Evolutionary conservation across 768 basidiomycete species (phyloP).

Genomic region (Pleurotus pulmonarius): DNA sequence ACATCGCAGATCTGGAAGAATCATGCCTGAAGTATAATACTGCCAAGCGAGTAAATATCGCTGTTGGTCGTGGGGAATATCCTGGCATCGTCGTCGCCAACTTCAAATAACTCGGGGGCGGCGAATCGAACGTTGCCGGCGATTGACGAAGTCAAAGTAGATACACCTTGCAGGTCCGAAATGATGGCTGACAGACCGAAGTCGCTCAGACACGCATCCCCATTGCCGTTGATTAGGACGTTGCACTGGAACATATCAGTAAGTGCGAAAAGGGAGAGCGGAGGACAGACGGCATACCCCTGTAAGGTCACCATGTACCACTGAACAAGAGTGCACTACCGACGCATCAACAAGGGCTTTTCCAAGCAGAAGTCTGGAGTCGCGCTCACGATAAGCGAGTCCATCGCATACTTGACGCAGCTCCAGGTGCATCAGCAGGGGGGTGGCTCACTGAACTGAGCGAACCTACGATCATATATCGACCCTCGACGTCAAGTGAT

Average conservation of each 20-base stretch:
- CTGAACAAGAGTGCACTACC: slow-evolving; percentile 13
- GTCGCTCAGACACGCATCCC: slow-evolving; percentile 28
- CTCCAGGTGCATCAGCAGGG: neutral
- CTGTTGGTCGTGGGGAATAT: slow-evolving; percentile 12
- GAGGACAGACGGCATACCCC: slow-evolving; percentile 17
- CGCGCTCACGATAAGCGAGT: slow-evolving; percentile 7
- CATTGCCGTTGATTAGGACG: slow-evolving; percentile 28
- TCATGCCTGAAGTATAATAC: slow-evolving; percentile 21
- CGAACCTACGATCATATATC: too few relatives aligned
- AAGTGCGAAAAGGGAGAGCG: neutral
- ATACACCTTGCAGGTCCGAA: slow-evolving; percentile 13
- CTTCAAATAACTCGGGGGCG: slow-evolving; percentile 27
- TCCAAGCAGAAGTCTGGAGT: neutral
- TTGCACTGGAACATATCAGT: slow-evolving; percentile 21
- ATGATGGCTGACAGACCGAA: slow-evolving; percentile 30
- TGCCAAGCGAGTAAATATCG: slow-evolving; percentile 35
- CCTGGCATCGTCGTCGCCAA: slow-evolving; percentile 12
- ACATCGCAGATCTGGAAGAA: neutral
- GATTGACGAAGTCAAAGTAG: slow-evolving; percentile 2
- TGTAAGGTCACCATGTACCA: slow-evolving; percentile 32
- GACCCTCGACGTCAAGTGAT: neutral
- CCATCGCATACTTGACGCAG: slow-evolving; percentile 5
- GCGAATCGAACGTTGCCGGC: slow-evolving; percentile 29
- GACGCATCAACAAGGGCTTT: neutral
- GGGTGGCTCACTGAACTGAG: too few relatives aligned